Base-by-base conservation (phyloP, 495 filamentous ascomycete species). In the Mycothermus thermophilus region DNA sequence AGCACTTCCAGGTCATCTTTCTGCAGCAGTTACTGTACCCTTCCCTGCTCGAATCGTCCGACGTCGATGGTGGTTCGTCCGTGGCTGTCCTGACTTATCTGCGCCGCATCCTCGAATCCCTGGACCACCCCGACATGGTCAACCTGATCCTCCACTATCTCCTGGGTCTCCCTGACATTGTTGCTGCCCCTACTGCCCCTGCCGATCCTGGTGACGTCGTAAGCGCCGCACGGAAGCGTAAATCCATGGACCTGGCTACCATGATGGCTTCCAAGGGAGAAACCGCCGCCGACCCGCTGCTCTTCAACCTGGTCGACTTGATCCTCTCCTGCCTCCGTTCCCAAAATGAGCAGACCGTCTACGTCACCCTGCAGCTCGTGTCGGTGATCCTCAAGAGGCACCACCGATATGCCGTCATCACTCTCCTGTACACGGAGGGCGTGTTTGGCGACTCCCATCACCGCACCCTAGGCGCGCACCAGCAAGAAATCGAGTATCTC, bases 1-100 rank as follows among this genome's bases (percentile, higher is more conserved):
- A 96, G 54, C 92, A 99, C 55, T 99, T 96, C 50, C 85, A 94
- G 51, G 79, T 96, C 41, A 72, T 99, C 8, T 99, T 99, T 53
- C 60, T 99, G 27, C 83, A 95, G 47, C 90, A 96, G 54, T 60
- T 99, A 50, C 56, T 99, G 80, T 97, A 96, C 48, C 90, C 90
- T 19, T 96, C 92, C 6, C 60, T 99, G 14, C 66, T 99, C 8
- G 85, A 99, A 55, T 96, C 92, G 4, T 95, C 90, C 0, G 90
- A 99, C 61, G 74, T 85, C 20, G 85, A 95, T 58, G 92, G 90
- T 21, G 92, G 92, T 23, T 96, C 92, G 2, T 90, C 88, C 4
- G 86, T 95, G 5, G 88, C 90, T 2, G 92, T 96, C 14, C 60
- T 99, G 37, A 96, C 86, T 2, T 96, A 99, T 56, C 69, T 96